Evolutionary conservation across 176 grass and related monocot species (phyloP).

Genomic region (Triticum aestivum): DNA sequence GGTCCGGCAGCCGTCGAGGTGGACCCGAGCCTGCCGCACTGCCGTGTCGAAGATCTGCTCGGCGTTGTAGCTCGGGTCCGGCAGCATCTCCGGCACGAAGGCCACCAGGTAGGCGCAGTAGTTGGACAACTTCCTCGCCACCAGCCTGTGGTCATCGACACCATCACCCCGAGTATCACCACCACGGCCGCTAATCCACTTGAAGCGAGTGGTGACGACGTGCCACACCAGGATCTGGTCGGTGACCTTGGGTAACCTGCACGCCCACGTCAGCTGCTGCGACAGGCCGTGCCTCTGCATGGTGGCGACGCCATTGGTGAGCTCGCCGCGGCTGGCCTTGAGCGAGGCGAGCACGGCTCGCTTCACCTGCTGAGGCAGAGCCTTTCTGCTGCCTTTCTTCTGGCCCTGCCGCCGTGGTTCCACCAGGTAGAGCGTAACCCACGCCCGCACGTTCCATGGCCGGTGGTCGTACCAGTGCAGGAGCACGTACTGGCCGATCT

Average conservation of each 20-base stretch:
- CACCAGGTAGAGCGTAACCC: slow-evolving; percentile 42
- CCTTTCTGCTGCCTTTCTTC: slow-evolving; percentile 25
- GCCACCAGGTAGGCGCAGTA: slow-evolving; percentile 57
- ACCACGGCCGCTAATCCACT: not conserved
- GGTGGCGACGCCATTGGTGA: slow-evolving; percentile 26
- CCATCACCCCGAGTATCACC: not conserved
- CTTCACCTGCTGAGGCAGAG: slow-evolving; percentile 20
- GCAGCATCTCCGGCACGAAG: slow-evolving; percentile 60
- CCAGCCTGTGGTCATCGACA: not conserved
- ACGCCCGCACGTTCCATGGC: slow-evolving; percentile 34
- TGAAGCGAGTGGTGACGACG: slow-evolving; percentile 40
- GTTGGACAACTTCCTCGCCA: slow-evolving; percentile 40
- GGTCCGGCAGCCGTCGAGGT: slow-evolving; percentile 14
- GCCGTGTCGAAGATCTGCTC: slow-evolving; percentile 61
- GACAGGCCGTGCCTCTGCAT: not conserved
- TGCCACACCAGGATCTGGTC: slow-evolving; percentile 61
- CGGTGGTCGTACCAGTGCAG: slow-evolving; percentile 36
- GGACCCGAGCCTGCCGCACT: slow-evolving; percentile 43
- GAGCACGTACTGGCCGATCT: slow-evolving; percentile 41
- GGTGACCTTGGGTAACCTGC: slow-evolving; percentile 28
- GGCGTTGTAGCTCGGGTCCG: slow-evolving; percentile 43
- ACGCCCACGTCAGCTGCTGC: slow-evolving; percentile 27
- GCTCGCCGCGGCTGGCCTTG: not conserved
- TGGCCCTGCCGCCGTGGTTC: slow-evolving; percentile 39
- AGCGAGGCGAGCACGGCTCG: slow-evolving; percentile 37